Evolutionary conservation across 2,329 filamentous ascomycete species (phyloP), one percentile per base, ranked within the genome.

Genomic region (Fusarium setosum): DNA sequence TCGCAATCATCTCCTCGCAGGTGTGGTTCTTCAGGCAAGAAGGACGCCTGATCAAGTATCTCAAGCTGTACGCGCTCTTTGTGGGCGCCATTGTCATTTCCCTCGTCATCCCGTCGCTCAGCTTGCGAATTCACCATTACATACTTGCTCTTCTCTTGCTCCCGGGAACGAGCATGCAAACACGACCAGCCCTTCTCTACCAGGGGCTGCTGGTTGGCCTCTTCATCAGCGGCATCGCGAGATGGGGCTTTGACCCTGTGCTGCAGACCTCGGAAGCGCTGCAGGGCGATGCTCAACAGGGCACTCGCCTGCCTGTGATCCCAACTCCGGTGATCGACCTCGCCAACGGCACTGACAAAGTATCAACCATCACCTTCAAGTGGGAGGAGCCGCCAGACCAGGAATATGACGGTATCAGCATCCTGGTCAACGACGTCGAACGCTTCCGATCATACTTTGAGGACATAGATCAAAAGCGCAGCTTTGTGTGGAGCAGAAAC

Each of bases 121-220:
- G 89, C 63, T 84, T 99, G 48, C 90, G 96, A 31, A 94, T 99
- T 56, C 96, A 99, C 75, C 96, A 99, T 77, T 99, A 98, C 75
- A 92, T 98, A 66, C 83, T 98, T 5, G 94, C 90, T 2, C 86
- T 99, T 13, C 83, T 98, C 0, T 85, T 99, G 1, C 86, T 98
- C 6, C 93, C 94, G 0, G 96, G 94, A 0, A 98, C 96, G 0
- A 90, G 88, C 52, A 89, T 98, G 77, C 94, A 97, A 68, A 98
- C 92, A 6, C 88, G 96, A 0, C 92, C 93, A 0, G 90, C 90
- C 1, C 82, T 98, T 9, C 77, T 97, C 3, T 98, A 96, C 73
- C 95, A 98, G 76, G 96, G 96, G 11, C 82, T 99, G 2, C 83
- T 99, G 0, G 81, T 98, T 8, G 96, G 96, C 1, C 85, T 98